Evolutionary conservation across 73 alveolate species (phyloP), one percentile per base, ranked within the genome.

Genomic region (Stentor coeruleus): DNA sequence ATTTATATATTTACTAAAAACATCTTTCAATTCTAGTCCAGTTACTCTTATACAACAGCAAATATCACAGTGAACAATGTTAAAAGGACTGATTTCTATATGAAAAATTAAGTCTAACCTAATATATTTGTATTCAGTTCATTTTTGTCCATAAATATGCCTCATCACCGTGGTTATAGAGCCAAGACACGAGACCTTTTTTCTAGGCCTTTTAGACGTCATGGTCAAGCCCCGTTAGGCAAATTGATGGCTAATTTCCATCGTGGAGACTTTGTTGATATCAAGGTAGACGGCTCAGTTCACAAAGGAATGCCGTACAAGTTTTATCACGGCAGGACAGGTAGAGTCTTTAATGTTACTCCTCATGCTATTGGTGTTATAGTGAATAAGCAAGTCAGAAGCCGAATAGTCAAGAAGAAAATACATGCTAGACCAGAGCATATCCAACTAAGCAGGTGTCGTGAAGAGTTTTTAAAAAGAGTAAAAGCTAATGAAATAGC

Each of bases 391-490:
- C 87, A 84, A 87, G 97, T 94, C 26, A 89, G 98, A 76, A 94
- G 91, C 84, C 88, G 96, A 84, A 89, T 87, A 92, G 90, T 94
- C 57, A 90, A 86, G 74, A 94, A 94, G 93, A 90, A 98, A 86
- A 84, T 94, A 81, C 96, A 94, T 84, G 98, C 93, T 79, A 94
- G 98, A 88, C 87, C 87, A 58, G 98, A 94, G 84, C 98, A 94
- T 81, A 87, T 94, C 60, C 92, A 97, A 91, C 83, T 74, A 83
- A 91, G 98, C 49, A 89, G 94, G 80, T 93, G 99, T 95, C 92
- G 98, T 88, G 99, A 94, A 79, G 99, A 95, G 74, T 97, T 98
- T 95, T 91, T 93, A 91, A 89, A 92, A 84, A 96, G 99, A 85
- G 98, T 96, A 81, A 87, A 89, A 87, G 98, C 86, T 75, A 88